Evolutionary conservation across 139 green algal species (phyloP).

Genomic region (Haematococcus sp.): DNA sequence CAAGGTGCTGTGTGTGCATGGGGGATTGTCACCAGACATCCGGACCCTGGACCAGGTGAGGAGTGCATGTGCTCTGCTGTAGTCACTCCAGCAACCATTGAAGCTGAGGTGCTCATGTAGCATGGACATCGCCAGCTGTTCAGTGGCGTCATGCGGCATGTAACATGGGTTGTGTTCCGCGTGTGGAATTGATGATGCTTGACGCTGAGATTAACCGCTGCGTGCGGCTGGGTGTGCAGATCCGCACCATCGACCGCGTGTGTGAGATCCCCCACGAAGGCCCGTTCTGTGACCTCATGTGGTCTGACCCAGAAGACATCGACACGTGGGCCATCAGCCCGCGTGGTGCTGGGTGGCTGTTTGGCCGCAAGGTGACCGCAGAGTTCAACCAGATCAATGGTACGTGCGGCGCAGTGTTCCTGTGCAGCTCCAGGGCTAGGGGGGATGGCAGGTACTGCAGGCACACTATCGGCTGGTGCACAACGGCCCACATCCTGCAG

Average conservation of each 20-base stretch:
- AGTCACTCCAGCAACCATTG: no score
- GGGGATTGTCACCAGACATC: slow-evolving; percentile 92
- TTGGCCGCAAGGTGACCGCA: slow-evolving; percentile 85
- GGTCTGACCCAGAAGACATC: slow-evolving; percentile 98
- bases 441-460: no score
- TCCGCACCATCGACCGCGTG: slow-evolving; percentile 94
- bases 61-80: no score
- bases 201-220: no score
- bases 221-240: slow-evolving; percentile 38
- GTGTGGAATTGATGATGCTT: no score
- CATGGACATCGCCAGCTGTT: background rate
- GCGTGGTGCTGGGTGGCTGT: slow-evolving; percentile 95
- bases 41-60: slow-evolving; percentile 89
- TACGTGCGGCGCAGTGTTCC: slow-evolving; percentile 26
- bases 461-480: no score
- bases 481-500: background rate
- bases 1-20: slow-evolving; percentile 94
- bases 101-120: background rate
- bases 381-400: slow-evolving; percentile 98
- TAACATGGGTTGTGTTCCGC: background rate
- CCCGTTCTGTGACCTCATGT: slow-evolving; percentile 98
- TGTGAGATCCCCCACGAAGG: slow-evolving; percentile 98
- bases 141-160: background rate
- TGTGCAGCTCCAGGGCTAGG: background rate
- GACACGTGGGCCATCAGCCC: slow-evolving; percentile 94